Evolutionary conservation across 2,329 filamentous ascomycete genomes (phyloP).

Genomic region (Hymenoscyphus linearis): DNA sequence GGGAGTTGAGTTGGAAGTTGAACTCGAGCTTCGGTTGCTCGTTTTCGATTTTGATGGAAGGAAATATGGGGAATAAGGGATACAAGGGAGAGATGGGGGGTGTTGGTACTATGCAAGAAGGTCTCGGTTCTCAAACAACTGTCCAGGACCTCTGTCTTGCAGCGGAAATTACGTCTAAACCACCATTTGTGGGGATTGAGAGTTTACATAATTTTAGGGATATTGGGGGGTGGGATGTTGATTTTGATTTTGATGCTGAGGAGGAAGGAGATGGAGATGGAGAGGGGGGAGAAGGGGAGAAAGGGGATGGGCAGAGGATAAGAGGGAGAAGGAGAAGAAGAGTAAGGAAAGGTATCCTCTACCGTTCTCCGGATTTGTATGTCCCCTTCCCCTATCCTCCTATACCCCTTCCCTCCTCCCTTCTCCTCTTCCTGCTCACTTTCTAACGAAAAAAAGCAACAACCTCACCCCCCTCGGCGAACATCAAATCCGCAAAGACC

Average conservation of each 20-base stretch:
- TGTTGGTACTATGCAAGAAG: no score
- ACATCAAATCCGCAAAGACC: constrained; percentile 40
- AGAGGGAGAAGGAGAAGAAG: constrained; percentile 5
- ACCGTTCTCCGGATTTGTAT: constrained; percentile 60
- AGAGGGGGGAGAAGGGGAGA: no score
- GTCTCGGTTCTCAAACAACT: no score
- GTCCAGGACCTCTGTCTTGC: not conserved
- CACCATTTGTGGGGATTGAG: constrained; percentile 44
- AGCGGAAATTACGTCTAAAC: constrained; percentile 11
- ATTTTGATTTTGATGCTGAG: constrained; percentile 8
- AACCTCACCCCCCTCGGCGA: constrained; percentile 48
- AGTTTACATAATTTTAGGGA: constrained; percentile 64
- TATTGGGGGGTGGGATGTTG: constrained; percentile 48
- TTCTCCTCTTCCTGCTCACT: no score
- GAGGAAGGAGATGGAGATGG: no score
- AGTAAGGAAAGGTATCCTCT: constrained; percentile 52
- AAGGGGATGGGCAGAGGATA: no score
- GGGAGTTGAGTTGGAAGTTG: no score
- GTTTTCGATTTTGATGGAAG: no score
- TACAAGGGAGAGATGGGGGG: not conserved
- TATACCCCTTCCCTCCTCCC: no score
- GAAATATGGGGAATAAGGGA: no score
- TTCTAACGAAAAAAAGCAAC: constrained; percentile 27
- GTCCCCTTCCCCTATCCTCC: no score
- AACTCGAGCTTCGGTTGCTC: no score